Conservation (phyloP, 2,329 filamentous ascomycete genomes). For the Talaromyces marneffei region DNA sequence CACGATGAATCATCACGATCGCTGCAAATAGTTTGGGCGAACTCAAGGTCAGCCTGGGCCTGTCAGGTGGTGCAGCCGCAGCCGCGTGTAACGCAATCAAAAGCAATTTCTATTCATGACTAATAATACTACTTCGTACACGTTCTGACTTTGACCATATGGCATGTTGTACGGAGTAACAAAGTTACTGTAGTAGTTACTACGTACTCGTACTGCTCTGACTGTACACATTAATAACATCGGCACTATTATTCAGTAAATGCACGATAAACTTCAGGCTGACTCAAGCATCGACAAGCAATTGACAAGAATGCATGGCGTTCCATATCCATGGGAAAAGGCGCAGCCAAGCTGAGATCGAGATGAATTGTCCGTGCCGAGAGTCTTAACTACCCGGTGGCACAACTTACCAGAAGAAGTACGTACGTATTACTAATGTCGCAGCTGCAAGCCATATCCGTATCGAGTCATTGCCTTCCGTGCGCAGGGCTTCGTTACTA, state of each 20-base stretch:
- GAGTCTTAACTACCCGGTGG: background rate
- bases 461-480: background rate
- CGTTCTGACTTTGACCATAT: background rate
- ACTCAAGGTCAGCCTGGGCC: background rate
- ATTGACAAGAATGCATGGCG: background rate
- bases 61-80: background rate
- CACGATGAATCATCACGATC: background rate
- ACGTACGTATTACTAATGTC: background rate
- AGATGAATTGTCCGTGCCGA: background rate
- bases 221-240: background rate
- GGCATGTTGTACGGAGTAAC: too few relatives aligned
- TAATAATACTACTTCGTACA: background rate
- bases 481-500: background rate
- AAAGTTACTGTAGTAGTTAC: too few relatives aligned
- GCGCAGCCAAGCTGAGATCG: background rate
- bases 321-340: background rate
- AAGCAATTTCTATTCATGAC: background rate
- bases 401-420: background rate
- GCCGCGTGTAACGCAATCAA: background rate
- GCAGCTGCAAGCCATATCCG: background rate
- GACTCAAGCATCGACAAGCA: conserved; percentile 1
- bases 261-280: background rate
- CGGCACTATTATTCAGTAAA: background rate
- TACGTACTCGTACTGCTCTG: background rate
- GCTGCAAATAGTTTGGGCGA: background rate